Conservation (phyloP, 345 rosid species). For the Sonneratia alba region DNA sequence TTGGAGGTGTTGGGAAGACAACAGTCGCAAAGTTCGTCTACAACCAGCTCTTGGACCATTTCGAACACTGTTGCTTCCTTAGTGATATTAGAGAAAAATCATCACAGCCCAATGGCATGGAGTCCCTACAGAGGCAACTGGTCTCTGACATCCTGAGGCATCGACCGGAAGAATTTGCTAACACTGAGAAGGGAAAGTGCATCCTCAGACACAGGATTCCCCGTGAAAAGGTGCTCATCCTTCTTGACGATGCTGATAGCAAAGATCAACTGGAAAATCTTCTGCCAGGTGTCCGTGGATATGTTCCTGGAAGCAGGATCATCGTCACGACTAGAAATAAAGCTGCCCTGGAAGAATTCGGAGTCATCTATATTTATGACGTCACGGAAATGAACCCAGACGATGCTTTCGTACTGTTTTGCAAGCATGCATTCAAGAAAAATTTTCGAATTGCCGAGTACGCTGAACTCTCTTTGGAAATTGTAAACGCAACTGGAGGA, state of each 20-base stretch:
- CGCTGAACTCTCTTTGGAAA: fast-evolving
- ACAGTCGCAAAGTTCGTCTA: constrained; percentile 12
- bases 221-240: constrained; percentile 2
- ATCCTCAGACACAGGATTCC: background rate
- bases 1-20: constrained; percentile 19
- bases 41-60: background rate
- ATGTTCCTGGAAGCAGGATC: constrained; percentile 5
- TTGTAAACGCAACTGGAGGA: constrained; percentile 7
- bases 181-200: background rate
- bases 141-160: background rate
- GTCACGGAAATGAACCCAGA: background rate
- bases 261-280: fast-evolving
- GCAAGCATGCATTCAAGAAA: constrained; percentile 1
- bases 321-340: background rate
- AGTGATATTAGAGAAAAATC: background rate
- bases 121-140: background rate
- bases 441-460: background rate
- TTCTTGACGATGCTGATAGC: background rate
- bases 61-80: constrained; percentile 12
- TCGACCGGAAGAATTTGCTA: background rate
- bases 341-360: background rate
- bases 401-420: background rate
- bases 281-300: background rate
- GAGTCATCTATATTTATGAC: background rate
- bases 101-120: background rate